Percentiles rank a stretch among this genome's conserved stretches.
Evolutionary conservation across 2,329 filamentous ascomycete species (phyloP).

Genomic region (Penicillium sp.): DNA sequence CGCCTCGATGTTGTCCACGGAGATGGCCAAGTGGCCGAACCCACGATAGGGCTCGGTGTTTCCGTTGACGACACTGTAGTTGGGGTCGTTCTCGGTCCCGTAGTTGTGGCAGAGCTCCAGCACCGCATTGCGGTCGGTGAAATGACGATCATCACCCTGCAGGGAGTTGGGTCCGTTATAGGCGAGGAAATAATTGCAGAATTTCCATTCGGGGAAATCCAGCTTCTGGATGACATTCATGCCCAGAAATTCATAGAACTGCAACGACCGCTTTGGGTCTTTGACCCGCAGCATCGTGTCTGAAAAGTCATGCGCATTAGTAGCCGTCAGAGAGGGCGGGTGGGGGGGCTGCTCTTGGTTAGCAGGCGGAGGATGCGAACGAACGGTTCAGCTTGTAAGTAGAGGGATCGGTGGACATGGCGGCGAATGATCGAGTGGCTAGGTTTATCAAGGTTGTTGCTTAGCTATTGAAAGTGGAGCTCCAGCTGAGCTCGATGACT

Average conservation of each 20-base stretch:
- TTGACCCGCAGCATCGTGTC: constrained; percentile 79
- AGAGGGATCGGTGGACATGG: constrained; percentile 52
- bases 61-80: constrained; percentile 77
- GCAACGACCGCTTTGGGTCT: constrained; percentile 79
- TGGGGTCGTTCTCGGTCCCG: constrained; percentile 78
- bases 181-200: constrained; percentile 91
- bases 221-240: constrained; percentile 78
- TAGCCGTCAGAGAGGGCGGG: not conserved
- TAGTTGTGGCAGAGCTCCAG: constrained; percentile 82
- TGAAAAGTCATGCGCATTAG: constrained; percentile 20
- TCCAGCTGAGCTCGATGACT: not conserved
- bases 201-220: constrained; percentile 78
- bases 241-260: constrained; percentile 91
- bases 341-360: too few relatives aligned
- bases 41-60: constrained; percentile 82
- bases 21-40: constrained; percentile 81
- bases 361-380: constrained; percentile 17
- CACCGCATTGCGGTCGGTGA: constrained; percentile 77
- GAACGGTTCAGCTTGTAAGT: constrained; percentile 62
- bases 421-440: constrained; percentile 37
- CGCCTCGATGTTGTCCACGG: constrained; percentile 76
- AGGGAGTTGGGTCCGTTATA: constrained; percentile 72
- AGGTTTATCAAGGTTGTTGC: constrained; percentile 8
- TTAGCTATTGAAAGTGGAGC: constrained; percentile 1
- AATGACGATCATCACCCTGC: constrained; percentile 67